A percentile compares a stretch with the other conserved stretches of the same genome.
Conservation (phyloP, 495 filamentous ascomycete species). For the Jackrogersella multiformis region DNA sequence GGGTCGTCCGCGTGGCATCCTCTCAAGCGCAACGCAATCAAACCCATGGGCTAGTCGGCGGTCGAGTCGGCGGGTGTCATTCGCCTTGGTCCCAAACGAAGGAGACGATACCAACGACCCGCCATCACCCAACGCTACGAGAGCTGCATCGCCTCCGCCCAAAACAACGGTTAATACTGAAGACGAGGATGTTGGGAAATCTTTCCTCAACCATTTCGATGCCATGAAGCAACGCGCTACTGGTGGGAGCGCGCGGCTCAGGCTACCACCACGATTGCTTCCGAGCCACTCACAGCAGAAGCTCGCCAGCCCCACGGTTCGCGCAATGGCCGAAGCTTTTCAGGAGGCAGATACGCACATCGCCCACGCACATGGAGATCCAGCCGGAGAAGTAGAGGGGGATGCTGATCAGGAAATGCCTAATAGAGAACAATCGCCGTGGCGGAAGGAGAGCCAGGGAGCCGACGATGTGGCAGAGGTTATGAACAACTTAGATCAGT, state of each 20-base stretch:
- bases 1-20: constrained; percentile 11
- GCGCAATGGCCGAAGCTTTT: constrained; percentile 56
- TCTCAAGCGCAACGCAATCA: constrained; percentile 14
- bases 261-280: constrained; percentile 40
- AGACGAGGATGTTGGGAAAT: constrained; percentile 30
- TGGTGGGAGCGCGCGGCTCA: constrained; percentile 7
- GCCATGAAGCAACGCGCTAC: constrained; percentile 42
- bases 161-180: constrained; percentile 11
- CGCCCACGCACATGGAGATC: not conserved
- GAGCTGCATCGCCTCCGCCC: constrained; percentile 42
- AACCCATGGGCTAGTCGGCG: constrained; percentile 9
- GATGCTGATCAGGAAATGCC: constrained; percentile 13
- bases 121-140: constrained; percentile 2
- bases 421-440: constrained; percentile 29
- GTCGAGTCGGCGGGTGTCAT: constrained; percentile 38
- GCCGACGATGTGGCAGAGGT: constrained; percentile 55
- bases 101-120: not conserved
- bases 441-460: constrained; percentile 37
- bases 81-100: constrained; percentile 32
- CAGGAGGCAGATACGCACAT: constrained; percentile 40
- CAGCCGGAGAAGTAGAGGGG: not conserved
- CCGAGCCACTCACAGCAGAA: constrained; percentile 54
- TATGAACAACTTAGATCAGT: constrained; percentile 54
- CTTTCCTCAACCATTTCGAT: constrained; percentile 51
- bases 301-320: constrained; percentile 48